Conservation (phyloP, 1,139 yeast species). For the Debaryomycetaceae sp. region DNA sequence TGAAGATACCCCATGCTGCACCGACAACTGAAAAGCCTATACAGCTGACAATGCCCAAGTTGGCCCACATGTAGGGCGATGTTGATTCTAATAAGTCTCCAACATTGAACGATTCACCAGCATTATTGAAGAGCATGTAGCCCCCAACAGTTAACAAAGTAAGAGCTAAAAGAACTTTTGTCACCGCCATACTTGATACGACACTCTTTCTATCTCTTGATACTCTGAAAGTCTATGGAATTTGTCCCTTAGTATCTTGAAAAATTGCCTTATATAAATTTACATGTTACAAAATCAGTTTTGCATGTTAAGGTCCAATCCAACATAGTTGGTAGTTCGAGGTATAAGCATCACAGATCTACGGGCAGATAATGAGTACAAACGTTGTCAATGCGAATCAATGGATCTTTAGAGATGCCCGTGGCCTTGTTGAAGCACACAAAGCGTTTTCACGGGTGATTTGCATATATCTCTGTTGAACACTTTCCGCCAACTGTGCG, state of each 20-base stretch:
- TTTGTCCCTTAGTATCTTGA: background rate
- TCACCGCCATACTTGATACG: constrained; percentile 13
- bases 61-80: constrained; percentile 98
- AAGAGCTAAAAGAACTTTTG: constrained; percentile 22
- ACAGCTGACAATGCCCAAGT: constrained; percentile 85
- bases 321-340: no score
- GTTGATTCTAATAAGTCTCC: constrained; percentile 83
- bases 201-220: background rate
- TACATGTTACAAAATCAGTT: background rate
- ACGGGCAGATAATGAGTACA: no score
- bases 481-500: no score
- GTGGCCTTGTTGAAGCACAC: no score
- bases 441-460: no score
- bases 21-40: constrained; percentile 95
- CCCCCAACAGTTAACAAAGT: constrained; percentile 43
- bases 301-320: background rate
- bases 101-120: constrained; percentile 86
- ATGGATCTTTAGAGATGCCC: no score
- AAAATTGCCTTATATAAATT: background rate
- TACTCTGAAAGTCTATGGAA: background rate
- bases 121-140: constrained; percentile 83
- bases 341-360: no score
- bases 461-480: no score
- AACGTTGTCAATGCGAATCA: no score
- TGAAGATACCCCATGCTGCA: constrained; percentile 99